phyloP scores from a whole-genome alignment of 2,329 filamentous ascomycete species.

The Alternaria infectoria region DNA sequence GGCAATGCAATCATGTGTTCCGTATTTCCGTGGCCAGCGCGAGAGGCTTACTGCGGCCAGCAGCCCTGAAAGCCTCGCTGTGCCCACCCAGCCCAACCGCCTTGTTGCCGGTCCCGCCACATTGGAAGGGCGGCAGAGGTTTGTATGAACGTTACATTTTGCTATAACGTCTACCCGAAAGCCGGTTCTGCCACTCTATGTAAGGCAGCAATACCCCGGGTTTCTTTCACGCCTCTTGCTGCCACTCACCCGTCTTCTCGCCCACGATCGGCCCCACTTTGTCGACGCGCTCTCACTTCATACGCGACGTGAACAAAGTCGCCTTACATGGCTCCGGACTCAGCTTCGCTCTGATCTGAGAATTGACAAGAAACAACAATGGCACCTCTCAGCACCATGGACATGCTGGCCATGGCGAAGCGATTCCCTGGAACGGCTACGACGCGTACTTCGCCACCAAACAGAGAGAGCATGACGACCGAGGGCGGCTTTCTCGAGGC shows the following conservation, averaged over 20 bases:
- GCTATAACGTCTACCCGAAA: constrained; percentile 1
- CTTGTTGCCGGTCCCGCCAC: constrained; percentile 14
- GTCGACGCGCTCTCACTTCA: background rate
- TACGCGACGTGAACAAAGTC: background rate
- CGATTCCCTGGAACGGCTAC: constrained; percentile 27
- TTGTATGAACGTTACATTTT: constrained; percentile 3
- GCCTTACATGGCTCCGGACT: constrained; percentile 6
- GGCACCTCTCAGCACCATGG: constrained; percentile 27
- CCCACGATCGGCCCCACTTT: background rate
- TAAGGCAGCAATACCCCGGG: constrained; percentile 6
- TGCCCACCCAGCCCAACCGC: constrained; percentile 18
- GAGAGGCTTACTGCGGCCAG: constrained; percentile 25
- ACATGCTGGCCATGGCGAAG: constrained; percentile 18
- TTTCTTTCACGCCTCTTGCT: background rate
- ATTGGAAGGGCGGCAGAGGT: constrained; percentile 11
- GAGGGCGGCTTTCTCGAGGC: constrained; percentile 43
- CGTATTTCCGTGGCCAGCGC: constrained; percentile 4
- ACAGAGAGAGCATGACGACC: constrained; percentile 29
- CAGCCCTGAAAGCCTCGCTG: constrained; percentile 21
- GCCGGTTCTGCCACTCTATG: constrained; percentile 1
- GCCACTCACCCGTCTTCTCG: background rate
- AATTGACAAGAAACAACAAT: constrained; percentile 16
- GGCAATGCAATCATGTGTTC: background rate
- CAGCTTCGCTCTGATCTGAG: background rate
- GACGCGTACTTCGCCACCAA: constrained; percentile 36